Evolutionary conservation across 352 stramenopile species (phyloP).

Genomic region (Phytophthora litchii): DNA sequence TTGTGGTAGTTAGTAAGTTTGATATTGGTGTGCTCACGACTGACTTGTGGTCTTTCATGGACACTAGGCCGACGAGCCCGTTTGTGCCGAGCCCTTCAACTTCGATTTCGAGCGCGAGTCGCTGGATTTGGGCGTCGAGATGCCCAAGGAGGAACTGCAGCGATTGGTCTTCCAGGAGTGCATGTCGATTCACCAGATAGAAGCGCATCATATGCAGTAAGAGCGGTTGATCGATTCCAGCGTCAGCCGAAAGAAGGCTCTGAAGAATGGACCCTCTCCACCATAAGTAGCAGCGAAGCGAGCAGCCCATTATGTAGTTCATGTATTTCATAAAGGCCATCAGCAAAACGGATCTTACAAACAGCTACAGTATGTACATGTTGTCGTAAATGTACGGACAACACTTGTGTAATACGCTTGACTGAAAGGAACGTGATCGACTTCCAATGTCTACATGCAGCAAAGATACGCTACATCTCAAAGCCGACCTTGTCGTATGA

Average conservation of each 20-base stretch:
- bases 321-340: conserved; percentile 17
- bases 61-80: conserved; percentile 83
- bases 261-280: too few species aligned
- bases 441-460: too few species aligned
- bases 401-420: too few species aligned
- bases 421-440: neutral
- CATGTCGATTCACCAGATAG: conserved; percentile 73
- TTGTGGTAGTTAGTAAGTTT: neutral
- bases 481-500: too few species aligned
- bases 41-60: conserved; percentile 4
- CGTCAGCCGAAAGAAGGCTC: conserved; percentile 14
- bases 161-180: conserved; percentile 80
- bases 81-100: conserved; percentile 78
- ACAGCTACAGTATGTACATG: too few species aligned
- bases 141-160: conserved; percentile 88
- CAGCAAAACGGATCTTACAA: too few species aligned
- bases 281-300: neutral
- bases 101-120: conserved; percentile 90
- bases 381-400: too few species aligned
- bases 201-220: conserved; percentile 73
- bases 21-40: neutral
- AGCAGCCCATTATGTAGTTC: conserved; percentile 24
- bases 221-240: neutral
- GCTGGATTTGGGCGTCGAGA: conserved; percentile 79
- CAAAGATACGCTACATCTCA: too few species aligned